Base-by-base conservation (phyloP, 805 yeast genomes). In the Zygosaccharomyces siamensis region DNA sequence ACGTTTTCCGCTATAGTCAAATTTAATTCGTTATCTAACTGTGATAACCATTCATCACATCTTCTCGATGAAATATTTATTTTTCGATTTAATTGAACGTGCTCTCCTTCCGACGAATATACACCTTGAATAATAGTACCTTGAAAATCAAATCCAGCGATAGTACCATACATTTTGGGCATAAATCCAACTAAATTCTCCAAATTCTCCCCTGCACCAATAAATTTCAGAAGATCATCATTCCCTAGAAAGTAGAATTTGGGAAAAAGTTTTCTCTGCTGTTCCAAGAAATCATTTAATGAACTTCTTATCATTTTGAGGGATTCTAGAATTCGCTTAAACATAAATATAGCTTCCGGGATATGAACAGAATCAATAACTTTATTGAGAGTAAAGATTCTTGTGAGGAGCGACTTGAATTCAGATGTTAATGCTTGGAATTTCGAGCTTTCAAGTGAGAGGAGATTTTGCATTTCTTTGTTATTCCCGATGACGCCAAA, bases 181-280 rank as follows among this genome's bases (percentile, higher is more conserved):
- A 89, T 66, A 58, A 84, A 89, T 40, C 72, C 75, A 14, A 82
- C 80, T 3, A 83, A 71, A 5, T 72, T 55, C 2, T 40, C 37
- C 1, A 79, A 56, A 53, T 82, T 77, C 4, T 62, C 67, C 0
- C 80, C 69, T 45, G 83, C 76, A 2, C 97, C 96, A 31, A 92
- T 76, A 35, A 92, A 77, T 52, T 88, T 95, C 30, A 92, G 69
- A 27, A 92, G 67, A 62, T 92, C 97, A 51, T 89, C 96, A 62
- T 92, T 92, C 5, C 97, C 97, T 24, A 92, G 69, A 61, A 92
- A 90, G 59, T 84, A 89, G 48, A 89, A 83, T 41, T 97, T 73
- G 0, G 96, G 90, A 58, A 85, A 92, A 1, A 73, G 50, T 37
- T 77, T 83, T 53, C 98, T 71, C 61, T 90, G 95, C 33, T 76